Evolutionary conservation across 495 filamentous ascomycete species (phyloP).

Genomic region (Oidiodendron maius): DNA sequence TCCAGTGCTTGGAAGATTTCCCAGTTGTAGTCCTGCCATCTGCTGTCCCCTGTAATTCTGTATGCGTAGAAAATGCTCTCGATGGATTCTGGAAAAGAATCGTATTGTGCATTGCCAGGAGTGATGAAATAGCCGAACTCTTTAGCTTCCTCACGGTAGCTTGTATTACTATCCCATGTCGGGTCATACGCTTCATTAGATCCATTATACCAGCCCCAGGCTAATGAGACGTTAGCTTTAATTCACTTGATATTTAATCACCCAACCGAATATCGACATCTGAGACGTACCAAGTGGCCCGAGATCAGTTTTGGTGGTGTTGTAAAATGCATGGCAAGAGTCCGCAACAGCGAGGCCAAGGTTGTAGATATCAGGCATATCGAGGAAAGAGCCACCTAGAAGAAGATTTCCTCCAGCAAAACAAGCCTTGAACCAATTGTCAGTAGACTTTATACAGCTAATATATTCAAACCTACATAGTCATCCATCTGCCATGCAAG

Average conservation of each 20-base stretch:
- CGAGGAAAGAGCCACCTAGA: constrained; percentile 27
- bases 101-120: constrained; percentile 23
- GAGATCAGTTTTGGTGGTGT: constrained; percentile 24
- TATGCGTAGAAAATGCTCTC: constrained; percentile 41
- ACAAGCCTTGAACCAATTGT: too few relatives aligned
- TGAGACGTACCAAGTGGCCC: constrained; percentile 23
- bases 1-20: constrained; percentile 8
- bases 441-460: too few relatives aligned
- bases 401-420: constrained; percentile 32
- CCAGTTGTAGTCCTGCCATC: constrained; percentile 38
- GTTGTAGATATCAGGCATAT: constrained; percentile 19
- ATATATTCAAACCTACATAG: too few relatives aligned
- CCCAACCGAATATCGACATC: too few relatives aligned
- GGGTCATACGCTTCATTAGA: background rate
- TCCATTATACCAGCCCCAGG: constrained; percentile 1
- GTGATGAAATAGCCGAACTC: background rate
- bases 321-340: constrained; percentile 27
- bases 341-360: constrained; percentile 28
- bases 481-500: constrained; percentile 20
- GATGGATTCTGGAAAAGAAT: constrained; percentile 34
- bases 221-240: too few relatives aligned
- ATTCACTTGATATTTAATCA: too few relatives aligned
- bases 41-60: constrained; percentile 35
- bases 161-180: background rate
- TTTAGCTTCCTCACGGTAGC: background rate